Base-by-base conservation (phyloP, 352 stramenopile genomes). In the Phytophthora constricta region DNA sequence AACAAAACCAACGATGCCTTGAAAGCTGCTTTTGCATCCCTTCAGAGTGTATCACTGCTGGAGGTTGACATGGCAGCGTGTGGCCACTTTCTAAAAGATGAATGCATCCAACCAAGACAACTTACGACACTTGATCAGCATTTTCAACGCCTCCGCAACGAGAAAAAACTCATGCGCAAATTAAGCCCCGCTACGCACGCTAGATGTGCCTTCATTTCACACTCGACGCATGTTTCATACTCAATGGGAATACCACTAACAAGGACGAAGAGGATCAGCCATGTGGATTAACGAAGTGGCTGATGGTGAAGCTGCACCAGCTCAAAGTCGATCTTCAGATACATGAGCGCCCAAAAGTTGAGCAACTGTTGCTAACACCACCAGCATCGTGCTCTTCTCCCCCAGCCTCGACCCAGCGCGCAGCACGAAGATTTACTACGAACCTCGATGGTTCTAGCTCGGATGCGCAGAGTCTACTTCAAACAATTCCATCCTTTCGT, bases 261-360 rank as follows among this genome's bases (percentile, higher is more conserved):
- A 57, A 19, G 0, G 37, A 3, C 10, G 46, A 70, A 1, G 64
- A 77, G 42, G 57, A 62, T 14, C 53, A 65, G 26, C 53, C 58
- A 37, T 76, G 41, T 33, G 60, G 56, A 2, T 33, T 83, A 2
- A 77, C 56, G n/a, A 68, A 50, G 17, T 83, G 75, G 75, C 59
- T 83, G 1, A 55, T 61, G 20, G 47, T 58, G 3, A 83, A 83
- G 55, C 56, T 83, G 13, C 57, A 79, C 16, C 75, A 83, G 28
- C 72, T 83, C 10, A 65, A 67, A 26, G 57, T 68, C n/a, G 75
- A 83, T 61, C 45, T 81, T n/a, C 60, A 76, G 5, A 68, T 71
- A 39, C 54, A 74, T n/a, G 54, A 72, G 17, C 50, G 65, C 4
- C 60, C 66, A 3, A 74, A 74, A 55, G 66, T 70, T 5, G 66